phyloP scores from a whole-genome alignment of 1,139 yeast genomes.

The Lodderomyces metapsilosis region DNA sequence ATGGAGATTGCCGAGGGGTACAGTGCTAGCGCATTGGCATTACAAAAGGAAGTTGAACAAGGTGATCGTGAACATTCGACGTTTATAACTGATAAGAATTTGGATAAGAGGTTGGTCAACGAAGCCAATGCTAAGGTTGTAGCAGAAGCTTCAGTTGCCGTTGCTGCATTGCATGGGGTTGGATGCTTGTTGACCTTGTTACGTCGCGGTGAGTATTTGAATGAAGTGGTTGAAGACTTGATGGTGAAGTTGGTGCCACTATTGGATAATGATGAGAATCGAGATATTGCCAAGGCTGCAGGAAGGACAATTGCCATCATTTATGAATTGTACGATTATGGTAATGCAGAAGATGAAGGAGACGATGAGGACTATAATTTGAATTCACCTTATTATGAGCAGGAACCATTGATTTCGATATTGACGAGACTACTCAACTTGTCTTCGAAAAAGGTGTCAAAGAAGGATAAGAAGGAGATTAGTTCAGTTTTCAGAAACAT shows the following conservation, averaged over 20 bases:
- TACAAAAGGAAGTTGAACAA: slow-evolving; percentile 31
- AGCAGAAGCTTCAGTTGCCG: slow-evolving; percentile 39
- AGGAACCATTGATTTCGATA: slow-evolving; percentile 45
- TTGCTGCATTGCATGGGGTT: slow-evolving; percentile 48
- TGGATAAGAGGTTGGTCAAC: slow-evolving; percentile 35
- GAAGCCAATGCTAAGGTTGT: slow-evolving; percentile 34
- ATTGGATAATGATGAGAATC: slow-evolving; percentile 41
- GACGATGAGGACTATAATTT: slow-evolving; percentile 44
- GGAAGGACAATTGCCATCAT: slow-evolving; percentile 61
- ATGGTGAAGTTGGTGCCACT: slow-evolving; percentile 40
- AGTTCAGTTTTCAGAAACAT: slow-evolving; percentile 67
- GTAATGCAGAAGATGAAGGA: slow-evolving; percentile 31
- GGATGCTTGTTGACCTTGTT: slow-evolving; percentile 47
- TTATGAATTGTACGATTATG: slow-evolving; percentile 57
- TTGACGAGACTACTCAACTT: slow-evolving; percentile 49
- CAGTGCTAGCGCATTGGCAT: slow-evolving; percentile 33
- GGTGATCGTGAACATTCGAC: slow-evolving; percentile 50
- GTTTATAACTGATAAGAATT: slow-evolving; percentile 34
- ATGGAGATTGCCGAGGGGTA: slow-evolving; percentile 49
- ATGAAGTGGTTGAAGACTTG: slow-evolving; percentile 39
- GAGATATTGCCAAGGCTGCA: slow-evolving; percentile 50
- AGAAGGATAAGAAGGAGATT: slow-evolving; percentile 60
- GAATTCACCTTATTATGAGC: slow-evolving; percentile 60
- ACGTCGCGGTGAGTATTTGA: slow-evolving; percentile 37
- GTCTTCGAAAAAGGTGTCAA: slow-evolving; percentile 56